phyloP scores from a whole-genome alignment of 148 eudicot genomes.

The Rhododendron ovatum region DNA sequence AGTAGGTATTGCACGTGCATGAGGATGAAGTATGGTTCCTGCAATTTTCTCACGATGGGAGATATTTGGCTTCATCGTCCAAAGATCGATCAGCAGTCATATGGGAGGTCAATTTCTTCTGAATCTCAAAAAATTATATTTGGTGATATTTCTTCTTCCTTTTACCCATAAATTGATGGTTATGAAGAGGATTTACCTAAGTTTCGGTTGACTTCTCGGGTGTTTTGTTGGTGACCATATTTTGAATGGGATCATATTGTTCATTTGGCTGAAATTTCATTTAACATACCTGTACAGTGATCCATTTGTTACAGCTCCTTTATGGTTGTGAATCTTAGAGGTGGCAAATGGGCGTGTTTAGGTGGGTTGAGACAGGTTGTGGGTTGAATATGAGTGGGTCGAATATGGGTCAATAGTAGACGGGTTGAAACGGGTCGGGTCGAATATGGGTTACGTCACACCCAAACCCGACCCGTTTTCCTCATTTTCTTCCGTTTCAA shows the following conservation, averaged over 20 bases:
- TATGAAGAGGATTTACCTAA: not conserved
- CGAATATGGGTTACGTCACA: no score
- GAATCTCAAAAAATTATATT: not conserved
- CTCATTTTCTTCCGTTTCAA: no score
- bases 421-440: no score
- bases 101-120: slow-evolving; percentile 64
- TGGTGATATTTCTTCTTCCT: not conserved
- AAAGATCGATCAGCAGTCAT: slow-evolving; percentile 61
- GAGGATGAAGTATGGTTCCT: slow-evolving; percentile 77
- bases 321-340: not conserved
- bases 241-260: not conserved
- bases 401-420: no score
- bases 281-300: not conserved
- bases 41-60: slow-evolving; percentile 75
- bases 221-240: not conserved
- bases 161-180: not conserved
- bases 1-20: slow-evolving; percentile 62
- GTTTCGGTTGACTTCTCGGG: not conserved
- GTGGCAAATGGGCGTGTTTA: no score
- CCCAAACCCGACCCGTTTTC: no score
- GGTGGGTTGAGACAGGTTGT: no score
- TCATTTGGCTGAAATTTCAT: not conserved
- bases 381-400: no score
- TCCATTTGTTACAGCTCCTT: not conserved
- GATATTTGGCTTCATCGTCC: slow-evolving; percentile 81